phyloP scores from a whole-genome alignment of 192 early-diverging fungal genomes.

The Coemansia sp. region DNA sequence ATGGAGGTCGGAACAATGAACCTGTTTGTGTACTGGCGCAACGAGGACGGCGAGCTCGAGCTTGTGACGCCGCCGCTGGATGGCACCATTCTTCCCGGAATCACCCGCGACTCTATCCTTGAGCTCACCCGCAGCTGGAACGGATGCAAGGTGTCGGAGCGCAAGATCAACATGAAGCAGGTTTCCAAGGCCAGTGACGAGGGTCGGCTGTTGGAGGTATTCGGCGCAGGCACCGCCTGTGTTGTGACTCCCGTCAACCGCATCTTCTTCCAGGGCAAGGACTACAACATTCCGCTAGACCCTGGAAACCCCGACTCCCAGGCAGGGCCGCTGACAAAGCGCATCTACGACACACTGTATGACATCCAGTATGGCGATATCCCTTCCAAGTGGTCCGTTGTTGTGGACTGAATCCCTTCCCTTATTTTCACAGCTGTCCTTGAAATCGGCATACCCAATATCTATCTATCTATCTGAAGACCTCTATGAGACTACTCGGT shows the following conservation, averaged over 20 bases:
- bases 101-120: constrained; percentile 92
- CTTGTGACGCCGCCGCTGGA: constrained; percentile 89
- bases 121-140: constrained; percentile 74
- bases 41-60: constrained; percentile 78
- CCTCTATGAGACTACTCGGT: too few relatives aligned
- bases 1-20: constrained; percentile 99
- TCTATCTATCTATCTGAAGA: too few relatives aligned
- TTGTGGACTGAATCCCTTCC: constrained; percentile 57
- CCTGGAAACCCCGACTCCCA: constrained; percentile 70
- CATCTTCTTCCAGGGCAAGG: constrained; percentile 74
- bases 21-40: constrained; percentile 87
- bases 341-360: constrained; percentile 82
- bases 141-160: constrained; percentile 85
- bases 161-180: constrained; percentile 77
- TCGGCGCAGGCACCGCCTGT: constrained; percentile 94
- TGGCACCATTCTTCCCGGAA: constrained; percentile 93
- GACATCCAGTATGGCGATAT: constrained; percentile 93
- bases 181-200: constrained; percentile 72
- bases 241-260: constrained; percentile 91
- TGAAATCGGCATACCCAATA: too few relatives aligned
- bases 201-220: constrained; percentile 85
- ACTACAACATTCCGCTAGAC: constrained; percentile 86
- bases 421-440: too few relatives aligned
- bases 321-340: constrained; percentile 81
- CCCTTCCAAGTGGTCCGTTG: constrained; percentile 79